Percentiles rank a stretch among this genome's conserved stretches.
These are phyloP conservation scores for Colletotrichum sp. DNA, from an alignment of 2,329 filamentous ascomycete genomes.

Conservation along the genomic window DNA sequence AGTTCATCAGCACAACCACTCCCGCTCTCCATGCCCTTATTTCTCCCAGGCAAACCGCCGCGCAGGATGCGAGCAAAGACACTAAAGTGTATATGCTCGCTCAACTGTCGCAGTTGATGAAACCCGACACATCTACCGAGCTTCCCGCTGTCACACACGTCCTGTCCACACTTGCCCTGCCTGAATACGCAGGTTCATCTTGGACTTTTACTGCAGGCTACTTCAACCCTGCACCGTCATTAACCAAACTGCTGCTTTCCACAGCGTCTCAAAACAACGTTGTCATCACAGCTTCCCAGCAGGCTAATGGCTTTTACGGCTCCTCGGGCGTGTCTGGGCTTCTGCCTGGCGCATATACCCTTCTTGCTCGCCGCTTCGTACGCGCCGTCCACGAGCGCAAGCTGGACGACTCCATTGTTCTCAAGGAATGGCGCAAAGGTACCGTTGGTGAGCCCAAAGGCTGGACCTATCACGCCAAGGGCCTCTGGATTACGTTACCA, in stretches of 20 bases:
- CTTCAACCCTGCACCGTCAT: conserved; percentile 91
- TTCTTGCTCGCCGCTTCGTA: conserved; percentile 84
- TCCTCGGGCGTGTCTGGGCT: conserved; percentile 89
- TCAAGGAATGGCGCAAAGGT: conserved; percentile 89
- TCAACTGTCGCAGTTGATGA: conserved; percentile 85
- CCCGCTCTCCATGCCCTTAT: conserved; percentile 71
- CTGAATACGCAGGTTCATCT: conserved; percentile 69
- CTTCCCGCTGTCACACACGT: conserved; percentile 80
- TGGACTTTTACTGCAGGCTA: conserved; percentile 99
- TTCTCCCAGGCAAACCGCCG: conserved; percentile 44
- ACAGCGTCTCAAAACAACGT: conserved; percentile 75
- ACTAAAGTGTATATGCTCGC: conserved; percentile 86
- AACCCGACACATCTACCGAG: conserved; percentile 84
- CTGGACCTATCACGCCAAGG: conserved; percentile 99
- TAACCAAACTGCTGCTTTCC: conserved; percentile 79
- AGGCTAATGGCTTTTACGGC: conserved; percentile 94
- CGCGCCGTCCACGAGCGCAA: conserved; percentile 54
- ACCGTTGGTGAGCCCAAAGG: conserved; percentile 80
- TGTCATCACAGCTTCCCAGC: conserved; percentile 89
- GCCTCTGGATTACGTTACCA: conserved; percentile 84
- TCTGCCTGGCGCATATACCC: conserved; percentile 89
- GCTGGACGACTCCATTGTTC: conserved; percentile 62
- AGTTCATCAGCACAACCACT: conserved; percentile 74
- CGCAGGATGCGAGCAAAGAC: conserved; percentile 40
- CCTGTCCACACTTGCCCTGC: conserved; percentile 68